These are phyloP conservation scores for Aristolochia californica DNA, from an alignment of 164 flowering plant genomes.

Conservation along the genomic window DNA sequence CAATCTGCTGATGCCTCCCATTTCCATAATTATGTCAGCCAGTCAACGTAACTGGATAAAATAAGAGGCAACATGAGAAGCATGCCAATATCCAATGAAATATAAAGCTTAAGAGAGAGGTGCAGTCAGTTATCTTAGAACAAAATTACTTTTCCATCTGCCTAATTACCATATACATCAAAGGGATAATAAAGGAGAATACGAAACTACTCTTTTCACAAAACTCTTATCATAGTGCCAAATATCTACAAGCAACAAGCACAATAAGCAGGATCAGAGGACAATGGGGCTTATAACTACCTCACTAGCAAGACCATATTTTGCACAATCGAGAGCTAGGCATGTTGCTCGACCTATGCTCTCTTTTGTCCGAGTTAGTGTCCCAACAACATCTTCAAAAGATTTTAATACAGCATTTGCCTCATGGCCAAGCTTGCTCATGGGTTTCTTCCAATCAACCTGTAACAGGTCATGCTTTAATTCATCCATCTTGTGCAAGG, in stretches of 20 bases:
- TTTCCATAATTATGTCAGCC: too few species aligned
- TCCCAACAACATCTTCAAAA: slow-evolving; percentile 54
- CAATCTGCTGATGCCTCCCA: too few species aligned
- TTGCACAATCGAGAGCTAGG: slow-evolving; percentile 84
- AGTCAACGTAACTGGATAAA: too few species aligned
- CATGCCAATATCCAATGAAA: too few species aligned
- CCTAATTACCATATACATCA: too few species aligned
- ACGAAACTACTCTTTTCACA: neutral
- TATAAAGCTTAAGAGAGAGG: too few species aligned
- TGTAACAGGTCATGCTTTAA: slow-evolving; percentile 18
- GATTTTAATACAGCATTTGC: slow-evolving; percentile 41
- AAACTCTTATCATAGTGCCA: neutral
- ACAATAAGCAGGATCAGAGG: neutral
- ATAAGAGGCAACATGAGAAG: too few species aligned
- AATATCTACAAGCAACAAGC: neutral
- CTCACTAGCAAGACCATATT: slow-evolving; percentile 64
- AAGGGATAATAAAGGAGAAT: neutral
- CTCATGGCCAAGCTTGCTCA: slow-evolving; percentile 15
- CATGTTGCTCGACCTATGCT: slow-evolving; percentile 94
- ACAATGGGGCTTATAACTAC: slow-evolving; percentile 21
- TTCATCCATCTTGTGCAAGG: slow-evolving; percentile 17
- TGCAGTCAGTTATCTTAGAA: too few species aligned
- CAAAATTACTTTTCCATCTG: too few species aligned
- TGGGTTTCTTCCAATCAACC: too few species aligned
- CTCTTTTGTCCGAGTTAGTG: slow-evolving; percentile 81